Base-by-base conservation (phyloP, 257 asterid species). In the Scutellaria galericulata region DNA sequence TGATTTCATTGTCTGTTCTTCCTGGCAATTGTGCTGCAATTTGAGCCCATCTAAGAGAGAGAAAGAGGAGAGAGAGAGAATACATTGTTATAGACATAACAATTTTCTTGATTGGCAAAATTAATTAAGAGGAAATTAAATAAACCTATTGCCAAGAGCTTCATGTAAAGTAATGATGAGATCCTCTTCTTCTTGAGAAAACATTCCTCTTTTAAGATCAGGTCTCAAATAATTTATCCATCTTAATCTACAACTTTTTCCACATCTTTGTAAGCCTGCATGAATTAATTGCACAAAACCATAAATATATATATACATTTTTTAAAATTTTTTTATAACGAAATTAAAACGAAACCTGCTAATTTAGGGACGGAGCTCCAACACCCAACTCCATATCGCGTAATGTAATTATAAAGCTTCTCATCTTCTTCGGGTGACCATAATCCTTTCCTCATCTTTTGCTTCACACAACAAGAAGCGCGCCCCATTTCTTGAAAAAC, bases 401-500 rank as follows among this genome's bases (percentile, higher is more conserved):
- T 86, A 7, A 90, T 92, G 76, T 85, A 86, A 68, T 83, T 88
- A 67, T 68, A 80, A 45, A 92, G 59, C 14, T 88, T 92, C 64
- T 90, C 96, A 75, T 92, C 98, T 83, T 90, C 98, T 66, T 89
- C 98, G 0, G 98, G 98, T n/a, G 96, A 92, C 98, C 98, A 92
- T 2, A 92, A 69, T 22, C 98, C 98, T 77, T 88, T 92, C 81
- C 96, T 86, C 53, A 88, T 77, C 87, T 90, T 90, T 85, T 85
- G 90, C 77, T 92, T 89, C 72, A 74, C 81, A 56, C 86, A 52
- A 70, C 83, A 73, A 15, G 96, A 89, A 45, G 78, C 88, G 7
- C 93, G 88, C 47, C 95, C 91, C 97, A 92, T 89, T 66, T 51
- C 8, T 2, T 14, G 50, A 68, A 39, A 39, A 72, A 35, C 72